Conservation (phyloP, 805 yeast genomes). For the Yamadazyma ubonensis region DNA sequence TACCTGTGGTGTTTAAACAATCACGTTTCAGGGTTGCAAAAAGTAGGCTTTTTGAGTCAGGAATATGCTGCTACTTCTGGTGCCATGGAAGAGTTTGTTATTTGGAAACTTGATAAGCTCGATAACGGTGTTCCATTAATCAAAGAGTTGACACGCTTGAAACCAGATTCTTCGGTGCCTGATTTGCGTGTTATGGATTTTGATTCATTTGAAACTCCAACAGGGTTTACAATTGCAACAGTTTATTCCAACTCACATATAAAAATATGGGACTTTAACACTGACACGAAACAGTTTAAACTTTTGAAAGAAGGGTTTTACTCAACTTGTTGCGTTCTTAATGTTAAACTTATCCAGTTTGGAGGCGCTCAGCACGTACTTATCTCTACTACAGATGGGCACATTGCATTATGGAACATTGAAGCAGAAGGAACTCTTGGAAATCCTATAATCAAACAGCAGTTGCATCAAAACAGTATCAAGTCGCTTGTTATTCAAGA, state of each 20-base stretch:
- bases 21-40: conserved; percentile 89
- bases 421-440: conserved; percentile 16
- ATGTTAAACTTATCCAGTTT: conserved; percentile 46
- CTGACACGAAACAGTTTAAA: conserved; percentile 35
- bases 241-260: conserved; percentile 86
- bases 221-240: conserved; percentile 56
- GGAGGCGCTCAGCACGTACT: conserved; percentile 37
- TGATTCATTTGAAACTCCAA: conserved; percentile 43
- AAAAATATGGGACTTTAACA: conserved; percentile 58
- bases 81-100: conserved; percentile 83
- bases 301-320: conserved; percentile 52
- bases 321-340: conserved; percentile 74
- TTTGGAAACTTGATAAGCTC: conserved; percentile 63
- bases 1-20: conserved; percentile 64
- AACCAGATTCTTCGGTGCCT: conserved; percentile 58
- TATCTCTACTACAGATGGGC: conserved; percentile 83
- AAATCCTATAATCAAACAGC: conserved; percentile 40
- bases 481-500: conserved; percentile 48
- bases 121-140: conserved; percentile 43
- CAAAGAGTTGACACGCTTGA: conserved; percentile 49
- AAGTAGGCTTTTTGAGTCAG: conserved; percentile 58
- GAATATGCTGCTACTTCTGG: conserved; percentile 52
- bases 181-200: conserved; percentile 92
- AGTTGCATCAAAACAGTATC: conserved; percentile 83
- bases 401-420: conserved; percentile 59